Evolutionary conservation across 768 basidiomycete genomes (phyloP), one percentile per base, ranked within the genome.

Genomic region (Psilocybe sp.): DNA sequence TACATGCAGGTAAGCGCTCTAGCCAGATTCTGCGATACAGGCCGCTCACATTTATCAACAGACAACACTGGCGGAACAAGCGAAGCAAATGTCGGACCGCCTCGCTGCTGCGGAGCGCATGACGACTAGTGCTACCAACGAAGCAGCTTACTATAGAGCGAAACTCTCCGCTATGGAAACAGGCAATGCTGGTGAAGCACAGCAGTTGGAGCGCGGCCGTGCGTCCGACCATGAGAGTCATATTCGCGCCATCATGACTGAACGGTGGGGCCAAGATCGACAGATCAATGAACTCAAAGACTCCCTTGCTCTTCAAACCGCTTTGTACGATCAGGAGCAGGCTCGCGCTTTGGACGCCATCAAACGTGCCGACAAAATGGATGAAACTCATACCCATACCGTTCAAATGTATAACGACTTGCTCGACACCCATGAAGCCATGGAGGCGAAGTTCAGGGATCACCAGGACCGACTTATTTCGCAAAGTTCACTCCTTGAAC

Each of bases 91-190:
- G 2, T 92, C 93, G 2, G 85, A 90, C 38, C 85, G 84, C 36
- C 66, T 97, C 9, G 75, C 81, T 3, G 89, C 92, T 46, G 87
- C 90, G 0, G 92, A 95, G 55, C 81, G 88, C 44, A 69, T 84
- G 54, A 86, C 87, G 53, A 66, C 76, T 6, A 85, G 81, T 38
- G 97, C 97, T 1, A 69, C 89, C 7, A 92, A 98, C 67, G 97
- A 99, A 68, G 89, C 95, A 2, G 92, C 94, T 1, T 98, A 89
- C 71, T 97, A 94, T 64, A 91, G 95, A 44, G 91, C 95, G 41
- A 98, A 98, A 69, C 73, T 96, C n/a, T 79, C 84, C 2, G 93
- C 96, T 0, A 69, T 92, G 44, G 97, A 98, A 64, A 70, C 79
- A 1, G 76, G 79, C 39, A 79, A 82, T 14, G 78, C 85, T 9